Base-by-base conservation (phyloP, 2,329 filamentous ascomycete species). In the Juglanconis oblonga region DNA sequence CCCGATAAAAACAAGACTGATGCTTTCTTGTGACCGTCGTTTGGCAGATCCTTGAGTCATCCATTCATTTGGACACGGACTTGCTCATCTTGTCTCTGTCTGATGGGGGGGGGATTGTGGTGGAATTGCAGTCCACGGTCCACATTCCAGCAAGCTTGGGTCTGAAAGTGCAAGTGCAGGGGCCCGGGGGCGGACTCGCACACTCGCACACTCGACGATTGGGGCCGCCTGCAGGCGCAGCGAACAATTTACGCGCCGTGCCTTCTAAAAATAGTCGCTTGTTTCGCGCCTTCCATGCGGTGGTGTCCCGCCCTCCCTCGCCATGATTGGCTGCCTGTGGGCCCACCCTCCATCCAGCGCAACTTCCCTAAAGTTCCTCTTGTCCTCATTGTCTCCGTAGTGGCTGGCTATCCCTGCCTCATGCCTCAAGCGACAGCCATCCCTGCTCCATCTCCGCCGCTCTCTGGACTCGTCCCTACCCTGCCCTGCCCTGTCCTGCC, bases 361-460 rank as follows among this genome's bases (percentile, higher is more conserved):
- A 45, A 38, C 54, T 56, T 56, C 54, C 40, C 44, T 56, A 31
- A 44, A 33, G 52, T 14, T 48, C 31, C 52, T 54, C 17, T 54
- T 38, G 33, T 55, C 9, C 24, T 29, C 51, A 38, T 44, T 17
- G 51, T 53, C 36, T 44, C 40, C n/a, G 52, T 17, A 54, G 52
- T 54, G 52, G 52, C 52, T 54, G 52, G 52, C 45, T 52, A 3
- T 31, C 35, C 40, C 36, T 31, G 51, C 9, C 13, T n/a, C 49
- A 35, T 24, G 17, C 17, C 17, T 24, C 17, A 24, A 24, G 17
- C 17, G 17, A 24, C 17, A 24, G 17, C 17, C 17, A 24, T 24
- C 17, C 17, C 17, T 24, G 17, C 17, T 24, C 17, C 33, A 51
- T 44, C 35, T 50, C 54, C 54, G 54, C 54, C 36, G 42, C 52